Conservation (phyloP, 192 early-diverging fungal species). For the Mortierella alpina region DNA sequence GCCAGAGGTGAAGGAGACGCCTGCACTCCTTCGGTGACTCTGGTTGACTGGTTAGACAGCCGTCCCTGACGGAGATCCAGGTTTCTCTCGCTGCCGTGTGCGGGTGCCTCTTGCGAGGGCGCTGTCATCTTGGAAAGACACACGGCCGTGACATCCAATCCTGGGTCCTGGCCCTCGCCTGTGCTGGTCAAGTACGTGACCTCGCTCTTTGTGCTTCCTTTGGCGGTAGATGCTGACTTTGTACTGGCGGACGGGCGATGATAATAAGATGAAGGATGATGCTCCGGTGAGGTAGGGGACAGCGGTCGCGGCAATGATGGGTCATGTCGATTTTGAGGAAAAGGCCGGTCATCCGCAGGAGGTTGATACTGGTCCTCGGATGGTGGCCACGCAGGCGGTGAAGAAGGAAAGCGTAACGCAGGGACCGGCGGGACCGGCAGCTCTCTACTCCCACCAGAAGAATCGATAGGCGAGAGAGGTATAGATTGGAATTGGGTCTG, state of each 20-base stretch:
- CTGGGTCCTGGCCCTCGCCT: not conserved
- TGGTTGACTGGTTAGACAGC: not conserved
- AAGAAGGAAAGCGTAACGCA: constrained; percentile 17
- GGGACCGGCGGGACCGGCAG: constrained; percentile 6
- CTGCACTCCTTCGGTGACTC: not conserved
- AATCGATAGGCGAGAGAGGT: constrained; percentile 47
- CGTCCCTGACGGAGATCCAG: not conserved
- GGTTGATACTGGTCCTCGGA: not conserved
- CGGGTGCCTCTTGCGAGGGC: not conserved
- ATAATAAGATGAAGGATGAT: constrained; percentile 18
- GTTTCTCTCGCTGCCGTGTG: not conserved
- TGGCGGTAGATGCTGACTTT: not conserved
- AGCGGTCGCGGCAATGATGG: not conserved
- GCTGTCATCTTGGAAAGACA: constrained; percentile 4
- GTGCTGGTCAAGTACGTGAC: not conserved
- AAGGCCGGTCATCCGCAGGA: not conserved
- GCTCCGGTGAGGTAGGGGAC: not conserved
- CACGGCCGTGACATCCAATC: constrained; percentile 7
- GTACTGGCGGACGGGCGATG: constrained; percentile 11
- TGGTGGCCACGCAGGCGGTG: not conserved
- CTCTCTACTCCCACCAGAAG: constrained; percentile 12
- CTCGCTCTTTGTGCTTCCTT: not conserved
- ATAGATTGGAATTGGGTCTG: constrained; percentile 52
- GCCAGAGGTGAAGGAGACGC: not conserved
- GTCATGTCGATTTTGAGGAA: not conserved